A percentile compares a stretch with the other conserved stretches of the same genome.
Conservation (phyloP, 2,329 filamentous ascomycete genomes). For the Gliomastix tumulicola region DNA sequence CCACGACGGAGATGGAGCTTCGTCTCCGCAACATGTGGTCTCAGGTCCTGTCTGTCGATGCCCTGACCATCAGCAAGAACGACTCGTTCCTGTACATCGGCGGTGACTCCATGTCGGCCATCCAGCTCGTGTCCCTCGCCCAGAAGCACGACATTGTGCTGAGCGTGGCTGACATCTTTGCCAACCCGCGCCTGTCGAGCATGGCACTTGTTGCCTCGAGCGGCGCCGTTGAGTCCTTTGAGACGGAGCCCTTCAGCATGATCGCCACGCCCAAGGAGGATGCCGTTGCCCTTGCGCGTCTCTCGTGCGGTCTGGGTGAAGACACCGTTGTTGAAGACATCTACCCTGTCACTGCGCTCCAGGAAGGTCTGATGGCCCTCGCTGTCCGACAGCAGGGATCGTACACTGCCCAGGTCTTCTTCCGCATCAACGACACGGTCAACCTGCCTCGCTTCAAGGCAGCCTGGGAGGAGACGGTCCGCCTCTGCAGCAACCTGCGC, state of each 20-base stretch:
- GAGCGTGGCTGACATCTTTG: constrained; percentile 3
- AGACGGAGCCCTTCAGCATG: constrained; percentile 1
- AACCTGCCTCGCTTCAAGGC: not conserved
- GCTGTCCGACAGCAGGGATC: constrained; percentile 1
- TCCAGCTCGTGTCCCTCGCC: constrained; percentile 5
- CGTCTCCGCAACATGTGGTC: constrained; percentile 1
- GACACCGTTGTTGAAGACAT: constrained; percentile 28
- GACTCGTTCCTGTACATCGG: constrained; percentile 19
- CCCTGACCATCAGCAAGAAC: constrained; percentile 11
- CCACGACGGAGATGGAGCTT: not conserved
- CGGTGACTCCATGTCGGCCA: constrained; percentile 10
- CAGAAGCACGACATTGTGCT: constrained; percentile 7
- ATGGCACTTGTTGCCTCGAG: not conserved
- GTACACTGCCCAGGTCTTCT: not conserved
- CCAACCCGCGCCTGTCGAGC: constrained; percentile 1
- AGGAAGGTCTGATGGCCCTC: constrained; percentile 28
- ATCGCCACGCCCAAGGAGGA: constrained; percentile 1
- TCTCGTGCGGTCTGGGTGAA: not conserved
- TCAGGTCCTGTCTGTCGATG: constrained; percentile 1
- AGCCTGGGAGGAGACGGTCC: constrained; percentile 1
- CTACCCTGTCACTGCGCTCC: constrained; percentile 40
- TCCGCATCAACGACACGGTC: not conserved
- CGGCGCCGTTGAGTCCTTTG: not conserved
- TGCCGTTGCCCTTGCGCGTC: too few relatives aligned
- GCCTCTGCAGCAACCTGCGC: not conserved